A percentile compares a stretch with the other conserved stretches of the same genome.
Evolutionary conservation across 2,329 filamentous ascomycete species (phyloP).

Genomic region (Eurotiales sp.): DNA sequence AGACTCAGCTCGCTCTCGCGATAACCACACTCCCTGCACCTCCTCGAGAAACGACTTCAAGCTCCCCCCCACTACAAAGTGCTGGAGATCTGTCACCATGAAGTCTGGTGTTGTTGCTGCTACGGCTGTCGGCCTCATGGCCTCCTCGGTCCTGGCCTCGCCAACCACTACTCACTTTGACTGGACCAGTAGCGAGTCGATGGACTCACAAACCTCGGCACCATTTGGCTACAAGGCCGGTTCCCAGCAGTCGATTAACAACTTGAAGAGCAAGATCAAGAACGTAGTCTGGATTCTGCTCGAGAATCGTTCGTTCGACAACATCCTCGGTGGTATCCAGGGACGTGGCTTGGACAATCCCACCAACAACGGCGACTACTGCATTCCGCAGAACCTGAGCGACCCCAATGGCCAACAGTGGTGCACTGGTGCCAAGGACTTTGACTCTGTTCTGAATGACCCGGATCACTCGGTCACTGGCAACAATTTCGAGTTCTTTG

Average conservation of each 20-base stretch:
- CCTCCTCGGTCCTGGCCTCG: slow-evolving; percentile 9
- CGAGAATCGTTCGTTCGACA: slow-evolving; percentile 47
- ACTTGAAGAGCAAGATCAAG: slow-evolving; percentile 34
- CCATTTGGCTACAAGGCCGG: slow-evolving; percentile 23
- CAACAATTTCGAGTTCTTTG: slow-evolving; percentile 45
- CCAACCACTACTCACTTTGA: slow-evolving; percentile 5
- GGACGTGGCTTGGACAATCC: slow-evolving; percentile 39
- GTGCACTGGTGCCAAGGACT: slow-evolving; percentile 36
- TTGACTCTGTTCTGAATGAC: slow-evolving; percentile 41
- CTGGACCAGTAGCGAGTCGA: slow-evolving; percentile 3
- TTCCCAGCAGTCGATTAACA: slow-evolving; percentile 28
- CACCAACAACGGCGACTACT: slow-evolving; percentile 41
- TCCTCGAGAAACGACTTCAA: neutral
- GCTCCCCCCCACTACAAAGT: neutral
- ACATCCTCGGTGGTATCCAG: slow-evolving; percentile 42
- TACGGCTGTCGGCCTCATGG: slow-evolving; percentile 13
- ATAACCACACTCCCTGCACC: neutral
- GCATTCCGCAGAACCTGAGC: slow-evolving; percentile 39
- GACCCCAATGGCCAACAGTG: slow-evolving; percentile 24
- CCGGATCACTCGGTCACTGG: slow-evolving; percentile 42
- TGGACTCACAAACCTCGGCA: slow-evolving; percentile 1
- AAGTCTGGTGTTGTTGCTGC: slow-evolving; percentile 13
- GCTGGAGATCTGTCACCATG: slow-evolving; percentile 9
- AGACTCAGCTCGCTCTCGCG: too few relatives aligned
- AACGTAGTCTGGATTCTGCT: slow-evolving; percentile 36